Evolutionary conservation across 208 protist species (phyloP).

Genomic region (Wallacemonas sp.): DNA sequence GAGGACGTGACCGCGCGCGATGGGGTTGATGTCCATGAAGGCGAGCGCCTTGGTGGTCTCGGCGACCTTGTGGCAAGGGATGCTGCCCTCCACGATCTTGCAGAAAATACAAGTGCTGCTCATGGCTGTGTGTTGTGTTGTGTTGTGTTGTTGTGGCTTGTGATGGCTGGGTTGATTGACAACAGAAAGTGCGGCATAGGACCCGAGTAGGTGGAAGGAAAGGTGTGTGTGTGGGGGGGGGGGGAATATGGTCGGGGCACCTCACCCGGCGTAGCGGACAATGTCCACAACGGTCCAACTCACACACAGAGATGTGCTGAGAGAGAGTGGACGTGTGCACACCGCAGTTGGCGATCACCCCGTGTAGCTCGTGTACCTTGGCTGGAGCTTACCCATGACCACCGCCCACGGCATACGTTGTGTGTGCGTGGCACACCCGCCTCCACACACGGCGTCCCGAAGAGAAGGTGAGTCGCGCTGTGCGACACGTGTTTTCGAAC

Average conservation of each 20-base stretch:
- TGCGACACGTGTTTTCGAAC: too few relatives aligned
- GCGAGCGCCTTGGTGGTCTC: slow-evolving; percentile 77
- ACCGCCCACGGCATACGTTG: too few relatives aligned
- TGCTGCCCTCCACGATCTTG: slow-evolving; percentile 75
- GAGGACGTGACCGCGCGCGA: slow-evolving; percentile 78
- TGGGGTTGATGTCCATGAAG: slow-evolving; percentile 90
- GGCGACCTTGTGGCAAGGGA: slow-evolving; percentile 84
- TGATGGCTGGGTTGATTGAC: background rate
- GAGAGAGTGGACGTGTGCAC: too few relatives aligned
- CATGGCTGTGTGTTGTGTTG: slow-evolving; percentile 13
- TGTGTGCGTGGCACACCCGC: too few relatives aligned
- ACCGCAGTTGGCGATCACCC: too few relatives aligned
- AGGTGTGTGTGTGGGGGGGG: background rate
- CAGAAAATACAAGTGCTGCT: slow-evolving; percentile 80
- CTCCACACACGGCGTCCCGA: too few relatives aligned
- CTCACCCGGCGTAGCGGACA: background rate
- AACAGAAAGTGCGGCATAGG: background rate
- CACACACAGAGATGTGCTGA: too few relatives aligned
- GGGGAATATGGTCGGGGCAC: background rate
- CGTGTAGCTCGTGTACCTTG: too few relatives aligned
- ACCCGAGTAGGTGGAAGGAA: background rate
- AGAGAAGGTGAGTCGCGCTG: too few relatives aligned
- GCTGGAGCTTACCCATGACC: too few relatives aligned
- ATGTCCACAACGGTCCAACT: too few relatives aligned
- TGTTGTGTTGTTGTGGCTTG: background rate